Evolutionary conservation across 306 rosid genomes (phyloP), one percentile per base, ranked within the genome.

Genomic region (Malus orientalis): DNA sequence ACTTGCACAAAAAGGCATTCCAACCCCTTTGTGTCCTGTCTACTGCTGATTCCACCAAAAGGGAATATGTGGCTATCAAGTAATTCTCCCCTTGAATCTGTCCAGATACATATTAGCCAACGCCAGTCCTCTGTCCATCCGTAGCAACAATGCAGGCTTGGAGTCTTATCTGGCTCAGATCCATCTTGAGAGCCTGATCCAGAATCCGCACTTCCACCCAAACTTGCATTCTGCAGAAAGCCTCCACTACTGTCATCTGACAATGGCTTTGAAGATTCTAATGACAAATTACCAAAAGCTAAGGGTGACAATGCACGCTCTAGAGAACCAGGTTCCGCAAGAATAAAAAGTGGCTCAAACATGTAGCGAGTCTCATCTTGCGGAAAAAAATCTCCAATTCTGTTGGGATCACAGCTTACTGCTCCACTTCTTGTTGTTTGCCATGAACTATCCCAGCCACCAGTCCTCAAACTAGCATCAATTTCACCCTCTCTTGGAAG

Each of bases 61-160:
- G 98, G 98, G 82, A 92, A 95, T 79, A 90, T 88, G 74, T 90
- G 93, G 75, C 96, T 80, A 81, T 95, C 97, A 42, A 95, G 91
- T 84, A 95, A 82, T 85, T 95, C 98, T 80, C 98, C 98, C 78
- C 96, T 89, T 47, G 98, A 88, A 85, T 95, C 98, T 47, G 98
- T 95, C 98, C 98, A 95, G 79, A 85, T 89, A 83, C 98, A 92
- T 70, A 95, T 96, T 32, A 95, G 96, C 98, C 98, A 95, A 57
- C 97, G 96, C 98, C 98, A 95, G 74, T 95, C 98, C 84, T 95
- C 98, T 40, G 98, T 92, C 98, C 98, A 95, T 74, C 98, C 98
- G 75, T 95, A 95, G 91, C 97, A 90, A 88, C 98, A 95, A 83
- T 95, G 98, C 30, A 95, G 80, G 85, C 97, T 95, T n/a, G 96